phyloP scores from a whole-genome alignment of 2,329 filamentous ascomycete genomes.

The Dothistroma septosporum region DNA sequence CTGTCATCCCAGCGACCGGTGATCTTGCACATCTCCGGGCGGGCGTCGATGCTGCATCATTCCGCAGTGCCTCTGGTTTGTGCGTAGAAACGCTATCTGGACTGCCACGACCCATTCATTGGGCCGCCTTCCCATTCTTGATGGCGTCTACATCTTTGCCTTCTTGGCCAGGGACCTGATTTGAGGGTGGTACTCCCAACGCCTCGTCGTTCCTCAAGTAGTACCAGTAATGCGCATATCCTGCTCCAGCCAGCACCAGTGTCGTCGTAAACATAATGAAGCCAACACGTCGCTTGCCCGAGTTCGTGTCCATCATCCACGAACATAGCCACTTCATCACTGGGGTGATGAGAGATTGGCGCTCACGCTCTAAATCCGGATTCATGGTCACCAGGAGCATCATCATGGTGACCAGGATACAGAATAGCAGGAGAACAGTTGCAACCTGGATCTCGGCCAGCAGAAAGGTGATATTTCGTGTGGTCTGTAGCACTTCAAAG shows the following conservation, averaged over 20 bases:
- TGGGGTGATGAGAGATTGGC: conserved; percentile 43
- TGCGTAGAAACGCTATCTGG: background rate
- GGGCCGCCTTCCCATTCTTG: conserved; percentile 13
- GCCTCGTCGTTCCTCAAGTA: conserved; percentile 11
- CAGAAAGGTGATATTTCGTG: conserved; percentile 48
- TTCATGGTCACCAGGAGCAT: conserved; percentile 45
- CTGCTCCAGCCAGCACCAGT: conserved; percentile 4
- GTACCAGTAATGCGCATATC: conserved; percentile 17
- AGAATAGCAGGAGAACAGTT: conserved; percentile 40
- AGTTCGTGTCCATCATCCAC: conserved; percentile 15
- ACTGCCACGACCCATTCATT: conserved; percentile 5
- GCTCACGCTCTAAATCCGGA: conserved; percentile 46
- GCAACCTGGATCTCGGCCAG: conserved; percentile 48
- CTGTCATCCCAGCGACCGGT: background rate
- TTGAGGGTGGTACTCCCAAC: background rate
- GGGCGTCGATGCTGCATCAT: background rate
- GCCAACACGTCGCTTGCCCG: conserved; percentile 12
- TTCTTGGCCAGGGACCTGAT: conserved; percentile 5
- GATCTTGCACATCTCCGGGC: background rate
- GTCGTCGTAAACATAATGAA: conserved; percentile 1
- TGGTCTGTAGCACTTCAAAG: conserved; percentile 48
- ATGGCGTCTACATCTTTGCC: conserved; percentile 15
- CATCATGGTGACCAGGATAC: conserved; percentile 39
- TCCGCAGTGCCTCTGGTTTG: background rate
- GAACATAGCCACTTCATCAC: conserved; percentile 33